Evolutionary conservation across 805 yeast species (phyloP).

Genomic region (Barnettozyma wickerhamii): DNA sequence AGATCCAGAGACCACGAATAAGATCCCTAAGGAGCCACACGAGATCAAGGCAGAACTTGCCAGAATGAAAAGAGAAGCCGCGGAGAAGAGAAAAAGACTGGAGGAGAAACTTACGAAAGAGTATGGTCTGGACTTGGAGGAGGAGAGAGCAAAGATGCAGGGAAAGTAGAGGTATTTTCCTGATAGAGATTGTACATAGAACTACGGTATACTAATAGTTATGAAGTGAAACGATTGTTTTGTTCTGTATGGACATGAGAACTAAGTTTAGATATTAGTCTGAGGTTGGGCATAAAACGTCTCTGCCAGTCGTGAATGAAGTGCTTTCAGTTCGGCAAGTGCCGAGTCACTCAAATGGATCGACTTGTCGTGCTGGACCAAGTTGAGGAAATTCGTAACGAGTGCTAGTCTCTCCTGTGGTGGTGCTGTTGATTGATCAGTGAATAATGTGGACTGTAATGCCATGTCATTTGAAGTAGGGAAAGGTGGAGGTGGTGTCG

Average conservation of each 20-base stretch:
- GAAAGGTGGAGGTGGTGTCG: too few relatives aligned
- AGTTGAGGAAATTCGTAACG: conserved; percentile 11
- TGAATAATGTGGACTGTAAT: too few relatives aligned
- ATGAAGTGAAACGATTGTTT: not conserved
- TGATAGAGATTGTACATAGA: not conserved
- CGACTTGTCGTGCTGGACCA: conserved; percentile 8
- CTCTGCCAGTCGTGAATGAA: conserved; percentile 1
- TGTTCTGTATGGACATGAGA: too few relatives aligned
- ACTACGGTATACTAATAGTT: not conserved
- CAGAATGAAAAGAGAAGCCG: conserved; percentile 71
- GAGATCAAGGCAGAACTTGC: conserved; percentile 91
- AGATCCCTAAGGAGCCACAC: conserved; percentile 88
- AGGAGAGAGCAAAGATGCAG: conserved; percentile 34
- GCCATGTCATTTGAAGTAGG: too few relatives aligned
- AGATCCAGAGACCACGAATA: conserved; percentile 85
- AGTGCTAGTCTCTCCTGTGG: conserved; percentile 6
- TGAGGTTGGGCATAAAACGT: not conserved
- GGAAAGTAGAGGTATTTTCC: conserved; percentile 11
- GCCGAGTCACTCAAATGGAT: conserved; percentile 5
- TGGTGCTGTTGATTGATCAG: not conserved
- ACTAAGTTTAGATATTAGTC: too few relatives aligned
- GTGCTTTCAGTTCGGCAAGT: conserved; percentile 7
- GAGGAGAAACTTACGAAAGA: conserved; percentile 64
- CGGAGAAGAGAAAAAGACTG: conserved; percentile 66
- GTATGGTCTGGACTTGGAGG: conserved; percentile 58